Conservation (phyloP, 2,329 filamentous ascomycete species). For the Pyricularia sp. region DNA sequence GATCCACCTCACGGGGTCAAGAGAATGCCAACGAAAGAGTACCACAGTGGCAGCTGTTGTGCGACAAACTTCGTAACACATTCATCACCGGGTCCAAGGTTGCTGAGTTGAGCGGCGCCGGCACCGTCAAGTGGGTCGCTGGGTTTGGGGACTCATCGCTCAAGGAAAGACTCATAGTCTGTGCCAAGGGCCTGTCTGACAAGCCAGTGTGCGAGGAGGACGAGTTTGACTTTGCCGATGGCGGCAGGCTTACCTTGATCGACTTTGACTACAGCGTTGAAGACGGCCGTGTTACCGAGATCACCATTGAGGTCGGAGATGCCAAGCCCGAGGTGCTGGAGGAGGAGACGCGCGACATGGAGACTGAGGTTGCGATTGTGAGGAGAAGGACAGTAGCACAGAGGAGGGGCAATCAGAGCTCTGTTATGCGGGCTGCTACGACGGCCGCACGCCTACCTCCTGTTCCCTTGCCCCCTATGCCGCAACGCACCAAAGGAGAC, state of each 20-base stretch:
- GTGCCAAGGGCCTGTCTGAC: conserved; percentile 54
- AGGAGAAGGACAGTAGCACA: conserved; percentile 60
- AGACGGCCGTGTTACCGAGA: conserved; percentile 42
- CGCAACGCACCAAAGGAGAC: conserved; percentile 11
- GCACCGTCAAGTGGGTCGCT: conserved; percentile 59
- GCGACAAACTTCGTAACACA: conserved; percentile 55
- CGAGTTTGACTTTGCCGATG: conserved; percentile 63
- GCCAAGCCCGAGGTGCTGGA: conserved; percentile 55
- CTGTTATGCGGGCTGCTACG: conserved; percentile 36
- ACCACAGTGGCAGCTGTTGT: conserved; percentile 56
- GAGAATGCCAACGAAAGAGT: conserved; percentile 24
- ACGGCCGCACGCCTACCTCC: conserved; percentile 21
- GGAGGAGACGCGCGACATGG: conserved; percentile 62
- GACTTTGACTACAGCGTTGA: conserved; percentile 55
- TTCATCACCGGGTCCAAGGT: conserved; percentile 57
- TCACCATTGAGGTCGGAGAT: conserved; percentile 63
- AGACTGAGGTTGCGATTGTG: conserved; percentile 67
- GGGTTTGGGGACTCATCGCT: conserved; percentile 33
- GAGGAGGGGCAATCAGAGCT: conserved; percentile 34
- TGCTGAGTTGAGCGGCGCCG: conserved; percentile 51
- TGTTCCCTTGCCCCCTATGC: conserved; percentile 5
- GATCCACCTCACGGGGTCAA: conserved; percentile 23
- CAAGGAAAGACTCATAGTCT: conserved; percentile 51
- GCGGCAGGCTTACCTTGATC: conserved; percentile 57
- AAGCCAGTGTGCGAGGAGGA: conserved; percentile 53